Percentiles rank a stretch among this genome's conserved stretches.
Evolutionary conservation across 2,329 filamentous ascomycete species (phyloP).

Genomic region (Phaeosphaeriaceae sp.): DNA sequence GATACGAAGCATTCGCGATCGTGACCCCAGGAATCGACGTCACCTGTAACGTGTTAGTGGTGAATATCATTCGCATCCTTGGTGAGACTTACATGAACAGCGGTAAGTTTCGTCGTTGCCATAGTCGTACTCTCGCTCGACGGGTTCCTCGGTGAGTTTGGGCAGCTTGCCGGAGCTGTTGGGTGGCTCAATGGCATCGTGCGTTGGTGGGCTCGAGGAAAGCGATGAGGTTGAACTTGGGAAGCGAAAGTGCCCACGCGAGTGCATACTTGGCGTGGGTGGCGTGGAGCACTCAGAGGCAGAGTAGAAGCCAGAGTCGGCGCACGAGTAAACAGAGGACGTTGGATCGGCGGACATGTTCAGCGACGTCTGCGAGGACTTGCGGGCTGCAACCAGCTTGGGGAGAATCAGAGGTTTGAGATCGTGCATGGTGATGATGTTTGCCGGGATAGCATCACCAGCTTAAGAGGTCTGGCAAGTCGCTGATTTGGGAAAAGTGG

Average conservation of each 20-base stretch:
- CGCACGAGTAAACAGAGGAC: constrained; percentile 41
- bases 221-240: constrained; percentile 82
- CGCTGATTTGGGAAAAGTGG: constrained; percentile 34
- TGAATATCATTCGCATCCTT: constrained; percentile 7
- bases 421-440: constrained; percentile 43
- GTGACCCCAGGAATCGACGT: constrained; percentile 66
- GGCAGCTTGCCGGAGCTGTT: constrained; percentile 71
- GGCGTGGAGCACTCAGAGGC: constrained; percentile 74
- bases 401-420: constrained; percentile 50
- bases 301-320: constrained; percentile 53
- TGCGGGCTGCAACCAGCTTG: constrained; percentile 47
- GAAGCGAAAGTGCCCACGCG: constrained; percentile 67
- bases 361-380: constrained; percentile 43
- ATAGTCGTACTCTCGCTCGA: constrained; percentile 70
- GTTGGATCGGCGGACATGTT: constrained; percentile 42
- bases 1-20: constrained; percentile 49
- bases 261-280: constrained; percentile 73
- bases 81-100: constrained; percentile 73
- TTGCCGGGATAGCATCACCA: constrained; percentile 48
- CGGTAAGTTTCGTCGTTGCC: constrained; percentile 56
- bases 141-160: constrained; percentile 83
- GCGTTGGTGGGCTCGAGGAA: constrained; percentile 60
- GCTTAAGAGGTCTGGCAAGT: constrained; percentile 31
- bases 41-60: constrained; percentile 56
- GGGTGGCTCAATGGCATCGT: constrained; percentile 64